Base-by-base conservation (phyloP, 371 early-diverging fungal genomes). In the Rhizopus microsporus region DNA sequence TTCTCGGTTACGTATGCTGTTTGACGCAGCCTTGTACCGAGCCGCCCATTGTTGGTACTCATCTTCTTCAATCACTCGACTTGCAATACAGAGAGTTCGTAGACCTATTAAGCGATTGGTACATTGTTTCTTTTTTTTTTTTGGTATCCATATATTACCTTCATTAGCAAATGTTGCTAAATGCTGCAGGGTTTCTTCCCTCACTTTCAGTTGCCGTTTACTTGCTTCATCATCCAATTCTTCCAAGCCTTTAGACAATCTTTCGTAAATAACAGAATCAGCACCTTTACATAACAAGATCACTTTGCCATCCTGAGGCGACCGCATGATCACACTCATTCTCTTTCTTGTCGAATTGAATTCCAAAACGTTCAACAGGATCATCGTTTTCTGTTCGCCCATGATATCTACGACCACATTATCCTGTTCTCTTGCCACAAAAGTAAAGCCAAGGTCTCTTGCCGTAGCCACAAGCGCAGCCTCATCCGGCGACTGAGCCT, bases 211-310 rank as follows among this genome's bases (percentile, higher is more conserved):
- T 54, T 82, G 79, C n/a, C 75, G 56, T 33, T 53, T 55, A 7
- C 77, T 76, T n/a, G 77, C 76, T 5, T 80, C 82, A 8, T 54
- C 56, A 10, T 75, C 67, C 9, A 54, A 40, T 2, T 63, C 53
- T 32, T 74, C 64, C 5, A 62, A 33, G 7, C 46, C 59, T 5
- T 47, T 31, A 7, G 78, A 74, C 29, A 97, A 70, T 12, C 96
- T 82, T 59, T 90, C 89, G 62, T 87, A 93, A 23, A 95, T 89
- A 0, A 94, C 90, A 15, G 88, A 87, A 66, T 99, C 99, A 9
- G 98, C 97, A 8, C 99, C 99, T 75, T 99, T 99, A 62, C 88
- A 89, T 33, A 93, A 72, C 29, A 98, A 74, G 10, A 92, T 80
- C 29, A 97, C 85, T 8, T 83, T 68, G 0, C 87, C 89, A 23